A percentile compares a stretch with the other conserved stretches of the same genome.
Conservation (phyloP, 2,329 filamentous ascomycete species). For the Trichoderma semiorbis region DNA sequence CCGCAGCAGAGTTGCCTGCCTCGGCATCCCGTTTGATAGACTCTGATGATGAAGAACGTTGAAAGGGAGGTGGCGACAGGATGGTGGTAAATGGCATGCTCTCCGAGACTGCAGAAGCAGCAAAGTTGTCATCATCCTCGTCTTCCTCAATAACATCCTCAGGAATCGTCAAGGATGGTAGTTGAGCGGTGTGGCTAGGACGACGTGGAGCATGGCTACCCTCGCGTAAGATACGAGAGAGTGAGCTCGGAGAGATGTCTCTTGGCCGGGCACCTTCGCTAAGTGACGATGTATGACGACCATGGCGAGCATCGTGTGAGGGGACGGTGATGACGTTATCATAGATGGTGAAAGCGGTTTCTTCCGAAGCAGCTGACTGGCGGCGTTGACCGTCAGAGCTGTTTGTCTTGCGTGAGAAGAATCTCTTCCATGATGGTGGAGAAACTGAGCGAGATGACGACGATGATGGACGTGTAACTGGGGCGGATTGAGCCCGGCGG, state of each 20-base stretch:
- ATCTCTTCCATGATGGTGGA: slow-evolving; percentile 50
- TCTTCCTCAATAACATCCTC: slow-evolving; percentile 43
- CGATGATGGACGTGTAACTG: slow-evolving; percentile 32
- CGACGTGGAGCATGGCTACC: slow-evolving; percentile 35
- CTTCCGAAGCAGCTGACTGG: slow-evolving; percentile 16
- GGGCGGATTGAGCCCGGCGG: slow-evolving; percentile 26
- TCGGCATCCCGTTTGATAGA: slow-evolving; percentile 25
- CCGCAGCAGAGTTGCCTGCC: slow-evolving; percentile 15
- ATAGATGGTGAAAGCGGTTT: slow-evolving; percentile 25
- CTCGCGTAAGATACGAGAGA: slow-evolving; percentile 50
- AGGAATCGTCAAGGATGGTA: slow-evolving; percentile 33
- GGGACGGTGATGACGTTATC: slow-evolving; percentile 34
- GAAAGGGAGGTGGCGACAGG: slow-evolving; percentile 53
- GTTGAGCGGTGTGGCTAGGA: slow-evolving; percentile 29
- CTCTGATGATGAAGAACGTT: slow-evolving; percentile 34
- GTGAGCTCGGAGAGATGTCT: slow-evolving; percentile 55
- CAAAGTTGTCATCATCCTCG: slow-evolving; percentile 62
- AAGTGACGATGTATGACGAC: slow-evolving; percentile 11
- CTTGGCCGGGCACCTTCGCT: slow-evolving; percentile 44
- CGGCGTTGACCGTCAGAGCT: slow-evolving; percentile 28
- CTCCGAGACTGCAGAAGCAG: slow-evolving; percentile 49
- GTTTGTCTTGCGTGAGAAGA: slow-evolving; percentile 45
- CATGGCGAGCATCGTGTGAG: background rate
- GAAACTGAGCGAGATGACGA: slow-evolving; percentile 48
- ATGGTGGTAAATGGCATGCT: slow-evolving; percentile 42